Evolutionary conservation across 192 early-diverging fungal genomes (phyloP).

Genomic region (Paraglomus occultum): DNA sequence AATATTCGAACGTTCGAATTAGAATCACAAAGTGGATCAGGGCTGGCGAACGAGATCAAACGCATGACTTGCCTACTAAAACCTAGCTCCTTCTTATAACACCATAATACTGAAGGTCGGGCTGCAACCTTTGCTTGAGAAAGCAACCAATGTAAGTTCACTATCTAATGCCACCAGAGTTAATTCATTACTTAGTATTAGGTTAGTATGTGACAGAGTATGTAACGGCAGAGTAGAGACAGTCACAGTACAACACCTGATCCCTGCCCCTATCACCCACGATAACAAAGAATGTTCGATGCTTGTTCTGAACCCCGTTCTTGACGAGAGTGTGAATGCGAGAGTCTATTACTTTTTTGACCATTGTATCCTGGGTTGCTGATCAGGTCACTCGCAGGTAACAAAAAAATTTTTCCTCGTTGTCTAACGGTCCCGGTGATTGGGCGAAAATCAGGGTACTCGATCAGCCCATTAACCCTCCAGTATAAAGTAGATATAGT

Average conservation of each 20-base stretch:
- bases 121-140: constrained; percentile 89
- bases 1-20: neutral
- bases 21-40: neutral
- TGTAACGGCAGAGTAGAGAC: neutral
- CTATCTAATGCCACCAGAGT: constrained; percentile 57
- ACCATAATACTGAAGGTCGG: constrained; percentile 97
- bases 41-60: neutral
- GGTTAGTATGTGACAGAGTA: neutral
- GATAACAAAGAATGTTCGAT: constrained; percentile 93
- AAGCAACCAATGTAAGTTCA: constrained; percentile 95
- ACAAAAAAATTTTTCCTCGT: too few species aligned
- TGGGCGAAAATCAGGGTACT: too few species aligned
- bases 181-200: neutral
- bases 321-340: constrained; percentile 91
- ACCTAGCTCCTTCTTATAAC: constrained; percentile 98
- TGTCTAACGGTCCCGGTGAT: too few species aligned
- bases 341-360: constrained; percentile 88
- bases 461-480: too few species aligned
- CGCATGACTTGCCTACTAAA: constrained; percentile 64
- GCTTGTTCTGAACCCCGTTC: constrained; percentile 88
- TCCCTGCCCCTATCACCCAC: constrained; percentile 93
- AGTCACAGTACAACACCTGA: constrained; percentile 49
- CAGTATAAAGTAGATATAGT: too few species aligned
- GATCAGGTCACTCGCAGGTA: too few species aligned
- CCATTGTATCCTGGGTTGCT: constrained; percentile 46